Conservation (phyloP, 23 red algal genomes). For the Cyanidiococcus yangmingshanensis region DNA sequence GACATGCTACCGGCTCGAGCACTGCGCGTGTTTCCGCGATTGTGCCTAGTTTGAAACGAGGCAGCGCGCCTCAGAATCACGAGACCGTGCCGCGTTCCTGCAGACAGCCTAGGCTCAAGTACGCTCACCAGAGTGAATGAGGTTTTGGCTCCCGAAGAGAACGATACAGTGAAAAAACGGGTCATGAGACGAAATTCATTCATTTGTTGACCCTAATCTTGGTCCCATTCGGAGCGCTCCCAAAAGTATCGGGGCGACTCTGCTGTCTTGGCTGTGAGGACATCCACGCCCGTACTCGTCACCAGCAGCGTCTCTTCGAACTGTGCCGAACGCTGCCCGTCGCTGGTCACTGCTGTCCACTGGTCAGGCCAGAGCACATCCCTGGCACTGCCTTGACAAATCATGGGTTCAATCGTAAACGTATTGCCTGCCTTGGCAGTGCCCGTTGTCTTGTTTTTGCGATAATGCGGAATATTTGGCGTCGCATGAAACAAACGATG, state of each 20-base stretch:
- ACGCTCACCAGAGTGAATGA: too few relatives aligned
- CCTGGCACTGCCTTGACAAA: conserved; percentile 45
- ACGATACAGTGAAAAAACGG: too few relatives aligned
- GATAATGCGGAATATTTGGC: conserved; percentile 92
- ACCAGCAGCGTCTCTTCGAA: conserved; percentile 92
- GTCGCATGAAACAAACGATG: conserved; percentile 72
- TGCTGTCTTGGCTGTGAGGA: conserved; percentile 58
- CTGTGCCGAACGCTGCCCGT: conserved; percentile 59
- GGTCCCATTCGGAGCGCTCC: conserved; percentile 29
- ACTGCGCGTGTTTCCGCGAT: too few relatives aligned
- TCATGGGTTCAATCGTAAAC: conserved; percentile 96
- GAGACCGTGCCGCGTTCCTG: too few relatives aligned
- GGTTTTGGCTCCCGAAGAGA: too few relatives aligned
- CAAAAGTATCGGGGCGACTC: conserved; percentile 71
- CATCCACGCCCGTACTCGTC: conserved; percentile 47
- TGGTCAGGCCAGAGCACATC: conserved; percentile 89
- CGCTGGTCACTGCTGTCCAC: conserved; percentile 89
- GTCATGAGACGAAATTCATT: too few relatives aligned
- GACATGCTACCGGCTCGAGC: too few relatives aligned
- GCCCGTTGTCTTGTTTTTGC: conserved; percentile 75
- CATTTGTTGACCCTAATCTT: background rate
- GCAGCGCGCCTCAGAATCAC: too few relatives aligned
- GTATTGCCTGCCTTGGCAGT: conserved; percentile 48
- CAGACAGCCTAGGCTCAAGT: too few relatives aligned
- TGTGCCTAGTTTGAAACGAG: too few relatives aligned